Base-by-base conservation (phyloP, 352 stramenopile genomes). In the Phytophthora idaei region DNA sequence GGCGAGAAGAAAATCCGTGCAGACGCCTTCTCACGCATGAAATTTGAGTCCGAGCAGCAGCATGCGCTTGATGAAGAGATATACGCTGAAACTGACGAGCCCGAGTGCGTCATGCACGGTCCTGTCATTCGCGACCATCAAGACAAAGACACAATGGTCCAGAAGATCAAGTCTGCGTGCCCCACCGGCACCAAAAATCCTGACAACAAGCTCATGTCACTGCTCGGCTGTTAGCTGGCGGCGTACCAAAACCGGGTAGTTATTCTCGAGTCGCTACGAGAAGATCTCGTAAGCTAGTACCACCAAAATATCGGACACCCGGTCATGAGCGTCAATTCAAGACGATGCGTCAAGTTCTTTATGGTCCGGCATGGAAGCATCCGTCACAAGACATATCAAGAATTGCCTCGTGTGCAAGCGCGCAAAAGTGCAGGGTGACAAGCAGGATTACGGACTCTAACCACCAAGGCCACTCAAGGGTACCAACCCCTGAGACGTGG, bases 31-130 rank as follows among this genome's bases (percentile, higher is more conserved):
- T 45, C 39, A 45, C 39, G 39, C 2, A 45, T 45, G 12, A 39
- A 39, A 9, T 39, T 39, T 9, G 6, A 76, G 89, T 15, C 34
- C 7, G 41, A 27, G 10, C 41, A 47, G 21, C 17, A 27, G 41
- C 41, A 47, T 0, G 5, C 17, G 14, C 41, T 27, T 12, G 41
- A 47, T 10, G 8, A 39, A 39, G 17, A 47, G 41, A 47, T 47
- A 0, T 27, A 47, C 41, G 41, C 41, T 4, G 41, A 3, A 27
- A 47, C 41, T 2, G 41, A 27, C 41, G 17, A 47, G 14, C 41
- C 41, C 5, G 15, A 17, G 17, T 47, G 41, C 8, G 15, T 27
- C 41, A 47, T 47, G 41, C 41, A 47, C 41, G 41, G 41, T 2
- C 41, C 41, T 6, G 41, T 47, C 41, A 25, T 47, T 12, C 41